phyloP scores from a whole-genome alignment of 495 filamentous ascomycete genomes.

The Penicillium goetzii region DNA sequence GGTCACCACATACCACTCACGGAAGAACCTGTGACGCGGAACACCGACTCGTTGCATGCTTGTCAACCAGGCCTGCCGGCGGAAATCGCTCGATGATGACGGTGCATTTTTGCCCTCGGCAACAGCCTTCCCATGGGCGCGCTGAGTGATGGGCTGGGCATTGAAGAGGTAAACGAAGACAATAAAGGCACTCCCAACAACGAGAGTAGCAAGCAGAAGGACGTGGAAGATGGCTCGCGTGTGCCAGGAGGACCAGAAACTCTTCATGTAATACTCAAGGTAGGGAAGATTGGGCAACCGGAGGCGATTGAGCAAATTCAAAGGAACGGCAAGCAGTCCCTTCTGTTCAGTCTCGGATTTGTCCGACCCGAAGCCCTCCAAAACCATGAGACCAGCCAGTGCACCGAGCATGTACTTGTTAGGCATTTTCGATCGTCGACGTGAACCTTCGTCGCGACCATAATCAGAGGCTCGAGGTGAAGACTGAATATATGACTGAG shows the following conservation, averaged over 20 bases:
- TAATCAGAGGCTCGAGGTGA: slow-evolving; percentile 22
- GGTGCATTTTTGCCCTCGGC: slow-evolving; percentile 53
- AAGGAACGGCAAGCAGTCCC: slow-evolving; percentile 70
- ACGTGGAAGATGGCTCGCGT: slow-evolving; percentile 48
- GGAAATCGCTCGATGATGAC: slow-evolving; percentile 82
- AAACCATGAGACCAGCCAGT: slow-evolving; percentile 86
- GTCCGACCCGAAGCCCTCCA: slow-evolving; percentile 69
- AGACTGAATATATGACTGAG: slow-evolving; percentile 49
- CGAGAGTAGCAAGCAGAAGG: slow-evolving; percentile 60
- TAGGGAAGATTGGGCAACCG: slow-evolving; percentile 31
- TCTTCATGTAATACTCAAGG: slow-evolving; percentile 33
- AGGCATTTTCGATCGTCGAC: slow-evolving; percentile 51
- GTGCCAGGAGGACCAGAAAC: slow-evolving; percentile 47
- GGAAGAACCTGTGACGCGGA: slow-evolving; percentile 81
- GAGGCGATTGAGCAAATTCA: slow-evolving; percentile 51
- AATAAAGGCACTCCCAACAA: slow-evolving; percentile 70
- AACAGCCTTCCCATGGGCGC: slow-evolving; percentile 29
- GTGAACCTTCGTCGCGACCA: slow-evolving; percentile 26
- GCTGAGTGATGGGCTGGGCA: slow-evolving; percentile 46
- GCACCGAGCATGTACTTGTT: slow-evolving; percentile 88
- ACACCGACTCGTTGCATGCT: slow-evolving; percentile 94
- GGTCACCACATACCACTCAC: slow-evolving; percentile 79
- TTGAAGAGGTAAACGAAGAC: slow-evolving; percentile 70
- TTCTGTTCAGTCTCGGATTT: slow-evolving; percentile 66
- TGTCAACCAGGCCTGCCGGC: slow-evolving; percentile 89